Evolutionary conservation across 1,139 yeast genomes (phyloP).

Genomic region (Scheffersomyces quercinus): DNA sequence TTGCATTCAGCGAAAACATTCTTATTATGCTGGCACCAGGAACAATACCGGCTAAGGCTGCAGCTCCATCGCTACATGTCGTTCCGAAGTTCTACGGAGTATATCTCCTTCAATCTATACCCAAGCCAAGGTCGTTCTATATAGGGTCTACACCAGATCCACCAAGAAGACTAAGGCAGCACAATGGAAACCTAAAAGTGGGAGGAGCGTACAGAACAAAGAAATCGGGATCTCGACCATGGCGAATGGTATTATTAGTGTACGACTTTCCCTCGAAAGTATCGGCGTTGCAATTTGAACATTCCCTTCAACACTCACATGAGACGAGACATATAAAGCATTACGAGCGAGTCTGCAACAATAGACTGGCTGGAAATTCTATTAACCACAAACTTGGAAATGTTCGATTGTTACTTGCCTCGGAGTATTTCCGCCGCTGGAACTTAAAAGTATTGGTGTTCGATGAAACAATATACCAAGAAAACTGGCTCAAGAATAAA

Average conservation of each 20-base stretch:
- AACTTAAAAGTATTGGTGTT: conserved; percentile 43
- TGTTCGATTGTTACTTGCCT: conserved; percentile 43
- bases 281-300: conserved; percentile 71
- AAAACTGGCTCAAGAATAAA: conserved; percentile 28
- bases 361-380: conserved; percentile 34
- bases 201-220: conserved; percentile 75
- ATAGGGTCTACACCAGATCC: conserved; percentile 83
- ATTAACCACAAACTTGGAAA: conserved; percentile 55
- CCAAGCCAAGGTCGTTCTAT: conserved; percentile 58
- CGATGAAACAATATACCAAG: conserved; percentile 19
- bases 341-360: conserved; percentile 25
- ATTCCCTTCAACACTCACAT: conserved; percentile 77
- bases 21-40: too few species aligned
- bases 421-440: conserved; percentile 43
- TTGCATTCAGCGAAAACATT: too few species aligned
- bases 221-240: conserved; percentile 59
- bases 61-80: conserved; percentile 9
- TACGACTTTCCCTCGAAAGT: conserved; percentile 74
- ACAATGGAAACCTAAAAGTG: conserved; percentile 61
- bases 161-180: conserved; percentile 65
- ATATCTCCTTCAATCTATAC: conserved; percentile 60
- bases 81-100: conserved; percentile 59
- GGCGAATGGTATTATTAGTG: conserved; percentile 66
- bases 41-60: background rate
- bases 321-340: conserved; percentile 59